Evolutionary conservation across 495 filamentous ascomycete genomes (phyloP), one percentile per base, ranked within the genome.

Genomic region (Achaetomiella virescens): DNA sequence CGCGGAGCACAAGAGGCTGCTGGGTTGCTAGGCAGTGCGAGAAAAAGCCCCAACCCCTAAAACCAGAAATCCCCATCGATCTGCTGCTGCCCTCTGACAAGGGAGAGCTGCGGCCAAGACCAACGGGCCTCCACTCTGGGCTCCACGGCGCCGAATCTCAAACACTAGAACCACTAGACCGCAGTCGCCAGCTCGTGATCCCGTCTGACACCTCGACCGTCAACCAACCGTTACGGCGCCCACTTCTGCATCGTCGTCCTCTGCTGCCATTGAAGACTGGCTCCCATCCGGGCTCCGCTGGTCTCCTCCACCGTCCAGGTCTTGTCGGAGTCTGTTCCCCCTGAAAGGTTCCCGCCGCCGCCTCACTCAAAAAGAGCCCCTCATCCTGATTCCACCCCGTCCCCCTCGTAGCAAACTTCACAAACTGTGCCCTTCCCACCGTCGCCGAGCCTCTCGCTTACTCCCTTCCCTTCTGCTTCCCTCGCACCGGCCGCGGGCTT

Each of bases 111-210:
- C 48, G 38, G 58, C 63, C 64, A 60, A 62, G 61, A 21, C 59
- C 50, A 37, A 43, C 56, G 17, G 31, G 55, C 60, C 61, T 67
- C 65, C 63, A 61, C 60, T 51, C 59, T 33, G 59, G 38, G 60
- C 62, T 60, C 62, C 64, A 69, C 62, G 60, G 58, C 60, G 53
- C 41, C 58, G 57, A 62, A 61, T 50, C 61, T 70, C 66, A 70
- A 68, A 70, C 68, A 65, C 63, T 65, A 55, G 66, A 58, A 60
- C 68, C 63, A 70, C 48, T 66, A 59, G 45, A 47, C 41, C 37
- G 43, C 50, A 48, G 55, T 55, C 44, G 29, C 58, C 46, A 58
- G 37, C 51, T 21, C 41, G 9, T 31, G 27, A 31, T 31, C 27
- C 27, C 9, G 27, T 31, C 27, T 31, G 27, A 31, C 27, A n/a